Evolutionary conservation across 2,329 filamentous ascomycete species (phyloP), one percentile per base, ranked within the genome.

Genomic region (Cryphonectria carpinicola): DNA sequence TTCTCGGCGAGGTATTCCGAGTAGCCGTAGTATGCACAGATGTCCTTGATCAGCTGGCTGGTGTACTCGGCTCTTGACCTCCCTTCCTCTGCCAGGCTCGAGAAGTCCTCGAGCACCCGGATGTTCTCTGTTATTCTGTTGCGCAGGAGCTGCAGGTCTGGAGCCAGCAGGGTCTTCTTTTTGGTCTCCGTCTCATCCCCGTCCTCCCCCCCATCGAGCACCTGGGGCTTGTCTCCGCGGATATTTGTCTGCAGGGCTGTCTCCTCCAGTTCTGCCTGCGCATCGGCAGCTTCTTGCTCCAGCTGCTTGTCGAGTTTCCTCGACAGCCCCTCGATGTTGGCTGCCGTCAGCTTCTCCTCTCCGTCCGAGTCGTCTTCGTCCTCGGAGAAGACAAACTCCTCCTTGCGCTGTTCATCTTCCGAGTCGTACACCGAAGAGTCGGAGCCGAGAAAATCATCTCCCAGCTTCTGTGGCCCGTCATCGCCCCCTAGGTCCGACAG

Each of bases 11-110:
- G 87, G 82, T 92, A 98, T 52, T 92, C 89, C 4, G 93, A 97
- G 85, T 99, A 99, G 72, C 95, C 95, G 80, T 99, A 99, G 86
- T 99, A 99, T 69, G 92, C 89, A 83, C 94, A 98, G 71, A 98
- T 93, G 78, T 99, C 96, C 82, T 94, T 93, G 72, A 98, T 82
- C 69, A 99, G 86, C 80, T 97, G 93, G 32, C 89, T 85, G 19
- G 93, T 94, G 81, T 99, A 98, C 79, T 98, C 96, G 66, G 92
- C 89, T 76, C 96, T 89, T 70, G 93, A 97, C 75, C 93, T 90
- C 41, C 91, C 92, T 54, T 92, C 88, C 79, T 97, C 93, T 35
- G 90, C 89, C 17, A 98, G 85, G 65, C 93, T 94, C 72, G 91
- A 86, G 80, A 98, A 95, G 80, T 97, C 94, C 76, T 95, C 94